A percentile compares a stretch with the other conserved stretches of the same genome.
These are phyloP conservation scores for Oryza brachyantha DNA, from an alignment of 176 grass and related monocot species.

Conservation along the genomic window DNA sequence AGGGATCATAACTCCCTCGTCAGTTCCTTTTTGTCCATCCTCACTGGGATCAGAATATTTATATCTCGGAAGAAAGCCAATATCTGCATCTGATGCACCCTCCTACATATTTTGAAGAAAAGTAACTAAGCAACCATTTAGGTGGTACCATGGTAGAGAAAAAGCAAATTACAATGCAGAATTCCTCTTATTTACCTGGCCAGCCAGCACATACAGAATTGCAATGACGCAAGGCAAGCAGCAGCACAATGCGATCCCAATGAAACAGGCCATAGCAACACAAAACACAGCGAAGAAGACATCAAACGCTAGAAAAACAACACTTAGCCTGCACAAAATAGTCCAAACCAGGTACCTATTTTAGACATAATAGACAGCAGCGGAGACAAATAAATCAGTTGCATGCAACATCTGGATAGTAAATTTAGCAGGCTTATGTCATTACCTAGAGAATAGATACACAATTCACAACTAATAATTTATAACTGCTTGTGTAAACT, in stretches of 20 bases:
- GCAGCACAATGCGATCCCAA: constrained; percentile 94
- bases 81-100: constrained; percentile 90
- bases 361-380: not conserved
- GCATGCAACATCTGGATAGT: not conserved
- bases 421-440: not conserved
- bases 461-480: not conserved
- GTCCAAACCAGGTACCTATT: not conserved
- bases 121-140: not conserved
- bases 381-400: not conserved
- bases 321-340: constrained; percentile 55
- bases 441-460: not conserved
- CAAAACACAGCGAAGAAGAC: constrained; percentile 87
- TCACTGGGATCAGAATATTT: constrained; percentile 61
- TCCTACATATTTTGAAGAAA: constrained; percentile 48
- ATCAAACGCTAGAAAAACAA: constrained; percentile 87
- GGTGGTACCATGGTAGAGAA: not conserved
- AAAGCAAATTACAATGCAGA: not conserved
- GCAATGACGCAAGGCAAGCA: constrained; percentile 94
- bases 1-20: constrained; percentile 90
- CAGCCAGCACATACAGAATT: constrained; percentile 87
- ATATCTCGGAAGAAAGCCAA: constrained; percentile 83
- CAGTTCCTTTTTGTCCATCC: constrained; percentile 47
- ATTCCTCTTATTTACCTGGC: constrained; percentile 57
- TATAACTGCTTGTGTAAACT: not conserved
- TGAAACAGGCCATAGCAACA: constrained; percentile 76